Evolutionary conservation across 2,329 filamentous ascomycete genomes (phyloP), one percentile per base, ranked within the genome.

Genomic region (Kalmusia sp.): DNA sequence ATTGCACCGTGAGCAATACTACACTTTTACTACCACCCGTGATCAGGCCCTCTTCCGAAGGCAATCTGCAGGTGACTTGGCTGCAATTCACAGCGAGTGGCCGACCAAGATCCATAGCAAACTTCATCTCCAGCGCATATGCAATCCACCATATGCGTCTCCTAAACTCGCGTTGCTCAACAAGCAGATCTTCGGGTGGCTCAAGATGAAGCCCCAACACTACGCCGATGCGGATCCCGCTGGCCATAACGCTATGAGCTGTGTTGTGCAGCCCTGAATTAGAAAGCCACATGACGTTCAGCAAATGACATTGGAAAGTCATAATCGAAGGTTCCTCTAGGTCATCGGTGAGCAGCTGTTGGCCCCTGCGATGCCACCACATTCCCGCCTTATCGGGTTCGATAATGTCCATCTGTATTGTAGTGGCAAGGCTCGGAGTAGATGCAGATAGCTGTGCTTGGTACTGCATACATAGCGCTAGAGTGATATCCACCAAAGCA

Each of bases 381-480:
- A 77, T 71, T 9, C 80, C 80, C 0, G 79, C 77, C 33, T 79
- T 73, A 6, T 46, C 38, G 11, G 46, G 31, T 31, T 54, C 35
- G 4, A 37, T 37, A 30, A 19, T 22, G n/a, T n/a, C n/a, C n/a
- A n/a, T n/a, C n/a, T n/a, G n/a, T n/a, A n/a, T n/a, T n/a, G n/a
- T n/a, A n/a, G n/a, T 57, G 45, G 22, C 47, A 61, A 59, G 5
- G 67, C n/a, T n/a, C n/a, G n/a, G n/a, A n/a, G n/a, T n/a, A n/a
- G n/a, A n/a, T n/a, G n/a, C n/a, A 56, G 6, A 75, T 22, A 22
- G 3, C 22, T 21, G 27, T 2, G 40, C 65, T 14, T 76, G 76
- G 33, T 79, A 77, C 62, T 84, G 81, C 71, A 84, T 79, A 54
- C 78, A 80, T 8, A 84, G 51, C 0, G 82, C 82, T 14, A 84